Conservation (phyloP, 768 basidiomycete species). For the Termitomyces bulborhizus region DNA sequence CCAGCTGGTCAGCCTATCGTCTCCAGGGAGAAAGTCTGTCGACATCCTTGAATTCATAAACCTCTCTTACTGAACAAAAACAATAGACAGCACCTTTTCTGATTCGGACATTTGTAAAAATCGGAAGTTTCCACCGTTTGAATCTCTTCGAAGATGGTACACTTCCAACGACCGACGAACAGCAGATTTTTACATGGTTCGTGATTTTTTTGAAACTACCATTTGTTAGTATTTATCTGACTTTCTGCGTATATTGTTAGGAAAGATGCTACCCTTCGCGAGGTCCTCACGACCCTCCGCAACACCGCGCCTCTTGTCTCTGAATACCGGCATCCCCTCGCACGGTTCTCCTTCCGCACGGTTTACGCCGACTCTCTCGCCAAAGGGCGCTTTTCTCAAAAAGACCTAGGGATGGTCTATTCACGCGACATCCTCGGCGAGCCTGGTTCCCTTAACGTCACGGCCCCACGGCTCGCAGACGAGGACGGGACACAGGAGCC, state of each 20-base stretch:
- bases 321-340: conserved; percentile 78
- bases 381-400: conserved; percentile 66
- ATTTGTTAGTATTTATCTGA: not conserved
- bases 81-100: conserved; percentile 73
- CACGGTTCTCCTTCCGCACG: conserved; percentile 74
- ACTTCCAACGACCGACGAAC: conserved; percentile 74
- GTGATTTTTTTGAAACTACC: conserved; percentile 6
- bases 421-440: conserved; percentile 83
- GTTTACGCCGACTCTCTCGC: conserved; percentile 71
- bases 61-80: conserved; percentile 1
- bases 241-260: conserved; percentile 28
- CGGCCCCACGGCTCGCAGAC: conserved; percentile 57
- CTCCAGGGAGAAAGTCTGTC: conserved; percentile 52
- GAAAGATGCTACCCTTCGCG: conserved; percentile 79
- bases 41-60: not conserved
- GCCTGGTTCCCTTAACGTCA: conserved; percentile 51
- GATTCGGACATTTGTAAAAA: conserved; percentile 77
- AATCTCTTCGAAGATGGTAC: conserved; percentile 72
- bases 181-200: conserved; percentile 78
- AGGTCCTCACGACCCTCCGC: conserved; percentile 74
- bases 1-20: conserved; percentile 41
- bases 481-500: conserved; percentile 28
- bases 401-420: conserved; percentile 78
- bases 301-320: conserved; percentile 58
- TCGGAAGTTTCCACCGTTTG: conserved; percentile 71